Percentiles rank a stretch among this genome's conserved stretches.
phyloP scores from a whole-genome alignment of 2,329 filamentous ascomycete genomes.

The Lecanicillium sp. region DNA sequence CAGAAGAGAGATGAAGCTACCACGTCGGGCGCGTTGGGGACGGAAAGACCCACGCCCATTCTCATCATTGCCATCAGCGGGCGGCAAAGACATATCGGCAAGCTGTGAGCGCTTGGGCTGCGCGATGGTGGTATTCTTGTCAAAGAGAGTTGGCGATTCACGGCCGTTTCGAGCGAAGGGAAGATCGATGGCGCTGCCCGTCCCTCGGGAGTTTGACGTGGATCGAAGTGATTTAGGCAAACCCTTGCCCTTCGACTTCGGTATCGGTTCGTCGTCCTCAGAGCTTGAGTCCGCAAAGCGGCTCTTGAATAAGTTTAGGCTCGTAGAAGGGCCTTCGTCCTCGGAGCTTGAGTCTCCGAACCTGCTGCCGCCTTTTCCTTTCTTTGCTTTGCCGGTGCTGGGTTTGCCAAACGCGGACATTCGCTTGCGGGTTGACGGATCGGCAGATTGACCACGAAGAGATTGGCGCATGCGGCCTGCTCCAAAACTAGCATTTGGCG shows the following conservation, averaged over 20 bases:
- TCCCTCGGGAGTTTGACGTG: conserved; percentile 10
- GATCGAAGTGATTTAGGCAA: conserved; percentile 23
- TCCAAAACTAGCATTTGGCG: conserved; percentile 22
- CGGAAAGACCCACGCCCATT: conserved; percentile 18
- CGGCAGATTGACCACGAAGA: conserved; percentile 36
- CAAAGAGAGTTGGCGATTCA: conserved; percentile 51
- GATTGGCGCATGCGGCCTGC: conserved; percentile 38
- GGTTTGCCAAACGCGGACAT: conserved; percentile 39
- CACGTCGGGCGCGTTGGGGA: conserved; percentile 33
- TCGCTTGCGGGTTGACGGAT: conserved; percentile 32
- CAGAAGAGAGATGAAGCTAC: conserved; percentile 54
- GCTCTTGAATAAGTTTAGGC: conserved; percentile 38
- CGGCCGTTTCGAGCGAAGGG: conserved; percentile 43
- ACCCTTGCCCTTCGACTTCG: not conserved
- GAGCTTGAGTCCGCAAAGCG: conserved; percentile 70
- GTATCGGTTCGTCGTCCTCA: conserved; percentile 38
- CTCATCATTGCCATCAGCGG: conserved; percentile 18
- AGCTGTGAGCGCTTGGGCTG: not conserved
- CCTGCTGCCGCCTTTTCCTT: conserved; percentile 39
- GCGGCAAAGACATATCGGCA: conserved; percentile 18
- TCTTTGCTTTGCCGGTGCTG: conserved; percentile 33
- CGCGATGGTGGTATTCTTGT: conserved; percentile 49
- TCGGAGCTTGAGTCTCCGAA: conserved; percentile 61
- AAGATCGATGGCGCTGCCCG: conserved; percentile 18
- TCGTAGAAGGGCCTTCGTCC: conserved; percentile 32